A percentile compares a stretch with the other conserved stretches of the same genome.
Evolutionary conservation across 1,284 basidiomycete genomes (phyloP).

Genomic region (Sparassis latifolia): DNA sequence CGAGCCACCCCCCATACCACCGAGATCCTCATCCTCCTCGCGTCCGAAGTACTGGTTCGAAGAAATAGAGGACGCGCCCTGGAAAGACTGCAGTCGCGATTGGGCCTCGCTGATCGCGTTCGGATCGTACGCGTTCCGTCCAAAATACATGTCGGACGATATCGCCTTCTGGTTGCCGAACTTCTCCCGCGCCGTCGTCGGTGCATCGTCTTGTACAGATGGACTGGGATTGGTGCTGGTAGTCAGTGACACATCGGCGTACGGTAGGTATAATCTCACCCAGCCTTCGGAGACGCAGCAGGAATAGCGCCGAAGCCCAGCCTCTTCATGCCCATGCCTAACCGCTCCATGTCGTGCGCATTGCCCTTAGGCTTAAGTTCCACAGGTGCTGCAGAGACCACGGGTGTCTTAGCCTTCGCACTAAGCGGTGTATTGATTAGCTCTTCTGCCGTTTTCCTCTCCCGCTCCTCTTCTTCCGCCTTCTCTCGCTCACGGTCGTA

Average conservation of each 20-base stretch:
- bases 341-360: constrained; percentile 49
- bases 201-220: constrained; percentile 51
- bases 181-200: constrained; percentile 81
- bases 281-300: constrained; percentile 35
- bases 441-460: constrained; percentile 46
- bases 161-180: constrained; percentile 94
- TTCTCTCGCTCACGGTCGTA: constrained; percentile 83
- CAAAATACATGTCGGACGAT: constrained; percentile 98
- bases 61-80: constrained; percentile 91
- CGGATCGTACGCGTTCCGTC: constrained; percentile 85
- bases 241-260: constrained; percentile 16
- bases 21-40: constrained; percentile 59
- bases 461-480: constrained; percentile 56
- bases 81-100: constrained; percentile 77
- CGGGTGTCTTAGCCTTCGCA: constrained; percentile 22
- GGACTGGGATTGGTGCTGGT: constrained; percentile 6
- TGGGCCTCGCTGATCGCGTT: constrained; percentile 71
- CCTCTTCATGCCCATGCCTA: constrained; percentile 78
- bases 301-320: constrained; percentile 85
- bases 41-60: constrained; percentile 95
- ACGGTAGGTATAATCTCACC: constrained; percentile 2
- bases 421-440: constrained; percentile 27
- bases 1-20: constrained; percentile 30
- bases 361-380: constrained; percentile 29
- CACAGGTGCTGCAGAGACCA: constrained; percentile 16